A percentile compares a stretch with the other conserved stretches of the same genome.
phyloP scores from a whole-genome alignment of 1,139 yeast genomes.

The Candida albicans region DNA sequence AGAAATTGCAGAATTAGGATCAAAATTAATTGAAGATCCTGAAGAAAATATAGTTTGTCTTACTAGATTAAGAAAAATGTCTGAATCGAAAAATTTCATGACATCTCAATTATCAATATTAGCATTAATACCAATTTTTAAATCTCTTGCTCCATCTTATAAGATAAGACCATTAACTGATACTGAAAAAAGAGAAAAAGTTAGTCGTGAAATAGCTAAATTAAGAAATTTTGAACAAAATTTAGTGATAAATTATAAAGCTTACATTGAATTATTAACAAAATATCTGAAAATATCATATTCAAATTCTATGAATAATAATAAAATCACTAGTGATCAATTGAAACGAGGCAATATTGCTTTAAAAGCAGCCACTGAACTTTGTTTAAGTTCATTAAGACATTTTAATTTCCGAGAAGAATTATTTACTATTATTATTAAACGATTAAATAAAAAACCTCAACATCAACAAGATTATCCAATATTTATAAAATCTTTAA shows the following conservation, averaged over 20 bases:
- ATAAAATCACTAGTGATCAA: conserved; percentile 36
- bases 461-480: conserved; percentile 44
- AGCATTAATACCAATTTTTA: conserved; percentile 82
- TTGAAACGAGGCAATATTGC: conserved; percentile 58
- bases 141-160: conserved; percentile 84
- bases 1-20: conserved; percentile 80
- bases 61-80: conserved; percentile 70
- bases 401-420: conserved; percentile 82
- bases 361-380: conserved; percentile 76
- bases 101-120: conserved; percentile 74
- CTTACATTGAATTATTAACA: conserved; percentile 61
- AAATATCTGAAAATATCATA: conserved; percentile 39
- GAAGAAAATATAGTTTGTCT: conserved; percentile 75
- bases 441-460: conserved; percentile 61
- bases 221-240: conserved; percentile 79
- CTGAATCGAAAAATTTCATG: conserved; percentile 63
- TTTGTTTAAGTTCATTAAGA: conserved; percentile 60
- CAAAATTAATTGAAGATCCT: conserved; percentile 80
- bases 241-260: conserved; percentile 65
- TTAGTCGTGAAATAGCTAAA: conserved; percentile 75
- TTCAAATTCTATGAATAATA: conserved; percentile 42
- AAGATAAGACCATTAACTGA: conserved; percentile 82
- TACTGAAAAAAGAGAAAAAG: conserved; percentile 76
- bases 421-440: conserved; percentile 62
- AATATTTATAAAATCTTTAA: conserved; percentile 59